Conservation (phyloP, 495 filamentous ascomycete genomes). For the Xylaria sp. region DNA sequence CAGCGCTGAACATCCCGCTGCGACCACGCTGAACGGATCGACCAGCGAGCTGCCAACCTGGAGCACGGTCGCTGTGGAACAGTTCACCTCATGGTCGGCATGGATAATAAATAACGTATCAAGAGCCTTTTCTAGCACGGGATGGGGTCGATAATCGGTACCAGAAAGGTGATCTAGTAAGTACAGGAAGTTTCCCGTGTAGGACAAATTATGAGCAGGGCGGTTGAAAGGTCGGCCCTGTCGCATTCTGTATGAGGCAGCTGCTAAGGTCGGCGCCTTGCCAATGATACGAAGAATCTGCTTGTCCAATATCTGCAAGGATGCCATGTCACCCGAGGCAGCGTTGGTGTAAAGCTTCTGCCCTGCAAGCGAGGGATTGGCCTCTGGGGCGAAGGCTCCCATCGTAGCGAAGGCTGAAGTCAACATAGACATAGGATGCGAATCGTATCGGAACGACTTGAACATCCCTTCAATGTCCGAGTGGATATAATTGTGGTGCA, state of each 20-base stretch:
- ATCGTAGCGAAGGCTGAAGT: constrained; percentile 52
- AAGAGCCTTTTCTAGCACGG: constrained; percentile 44
- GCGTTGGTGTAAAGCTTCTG: constrained; percentile 49
- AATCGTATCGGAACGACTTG: constrained; percentile 45
- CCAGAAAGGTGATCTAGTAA: constrained; percentile 53
- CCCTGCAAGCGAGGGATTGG: constrained; percentile 46
- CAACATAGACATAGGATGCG: constrained; percentile 53
- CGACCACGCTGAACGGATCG: constrained; percentile 54
- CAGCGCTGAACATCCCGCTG: constrained; percentile 53
- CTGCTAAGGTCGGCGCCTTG: constrained; percentile 46
- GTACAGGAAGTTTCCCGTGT: constrained; percentile 54
- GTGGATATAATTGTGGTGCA: constrained; percentile 49
- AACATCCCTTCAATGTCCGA: constrained; percentile 44
- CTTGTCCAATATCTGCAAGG: constrained; percentile 44
- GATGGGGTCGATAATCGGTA: constrained; percentile 43
- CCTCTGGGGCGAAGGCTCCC: constrained; percentile 45
- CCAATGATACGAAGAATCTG: constrained; percentile 50
- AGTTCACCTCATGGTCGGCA: constrained; percentile 61
- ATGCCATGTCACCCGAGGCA: constrained; percentile 29
- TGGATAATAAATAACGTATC: constrained; percentile 52
- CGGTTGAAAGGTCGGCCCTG: constrained; percentile 46
- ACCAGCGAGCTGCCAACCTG: constrained; percentile 56
- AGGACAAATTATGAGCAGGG: constrained; percentile 44
- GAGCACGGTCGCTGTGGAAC: constrained; percentile 59
- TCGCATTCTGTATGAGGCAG: constrained; percentile 49